phyloP scores from a whole-genome alignment of 192 early-diverging fungal species.

The Dissophora globulifera region DNA sequence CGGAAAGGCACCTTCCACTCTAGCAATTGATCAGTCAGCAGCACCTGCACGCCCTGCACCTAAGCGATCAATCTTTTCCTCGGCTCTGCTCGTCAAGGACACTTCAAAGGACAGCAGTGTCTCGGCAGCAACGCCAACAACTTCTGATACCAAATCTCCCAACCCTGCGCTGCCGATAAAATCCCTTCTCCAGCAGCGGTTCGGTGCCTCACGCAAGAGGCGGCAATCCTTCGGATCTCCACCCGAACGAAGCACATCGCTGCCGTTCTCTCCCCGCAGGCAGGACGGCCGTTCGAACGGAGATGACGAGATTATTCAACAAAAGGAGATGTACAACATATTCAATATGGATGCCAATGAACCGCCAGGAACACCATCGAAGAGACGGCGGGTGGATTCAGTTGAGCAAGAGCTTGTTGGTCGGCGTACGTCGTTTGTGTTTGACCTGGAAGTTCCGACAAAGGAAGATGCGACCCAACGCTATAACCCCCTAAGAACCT shows the following conservation, averaged over 20 bases:
- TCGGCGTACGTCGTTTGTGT: not conserved
- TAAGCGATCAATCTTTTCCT: too few relatives aligned
- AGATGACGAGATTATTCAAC: conserved; percentile 5
- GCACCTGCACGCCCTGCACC: too few relatives aligned
- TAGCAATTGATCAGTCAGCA: too few relatives aligned
- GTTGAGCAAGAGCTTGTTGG: not conserved
- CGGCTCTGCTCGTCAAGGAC: too few relatives aligned
- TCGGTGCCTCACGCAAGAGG: conserved; percentile 33
- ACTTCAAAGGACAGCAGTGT: too few relatives aligned
- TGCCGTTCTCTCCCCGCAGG: not conserved
- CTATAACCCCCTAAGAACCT: not conserved
- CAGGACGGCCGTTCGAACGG: not conserved
- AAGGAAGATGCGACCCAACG: not conserved
- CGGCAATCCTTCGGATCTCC: conserved; percentile 38
- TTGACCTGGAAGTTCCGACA: conserved; percentile 3
- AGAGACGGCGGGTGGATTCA: conserved; percentile 19
- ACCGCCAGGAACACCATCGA: conserved; percentile 23
- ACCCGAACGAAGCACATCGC: conserved; percentile 1
- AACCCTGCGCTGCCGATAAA: not conserved
- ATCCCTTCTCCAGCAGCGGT: not conserved
- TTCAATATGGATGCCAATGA: conserved; percentile 14
- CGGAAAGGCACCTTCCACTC: too few relatives aligned
- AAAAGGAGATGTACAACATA: conserved; percentile 5
- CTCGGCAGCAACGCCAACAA: not conserved
- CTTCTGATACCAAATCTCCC: not conserved